Evolutionary conservation across 192 early-diverging fungal genomes (phyloP).

Genomic region (Backusella westeae): DNA sequence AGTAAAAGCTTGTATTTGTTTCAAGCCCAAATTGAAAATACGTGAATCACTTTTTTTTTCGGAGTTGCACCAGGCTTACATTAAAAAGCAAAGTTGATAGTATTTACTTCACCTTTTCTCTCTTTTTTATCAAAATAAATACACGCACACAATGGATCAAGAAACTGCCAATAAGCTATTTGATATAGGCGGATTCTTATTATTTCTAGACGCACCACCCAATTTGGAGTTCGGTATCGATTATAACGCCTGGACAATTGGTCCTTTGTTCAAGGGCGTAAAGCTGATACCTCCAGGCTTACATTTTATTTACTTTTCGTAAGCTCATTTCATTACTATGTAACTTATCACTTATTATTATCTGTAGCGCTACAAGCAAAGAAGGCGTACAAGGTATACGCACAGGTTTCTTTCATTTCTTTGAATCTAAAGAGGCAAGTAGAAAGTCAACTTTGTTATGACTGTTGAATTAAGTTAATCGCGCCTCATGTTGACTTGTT

Average conservation of each 20-base stretch:
- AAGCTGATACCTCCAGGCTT: conserved; percentile 93
- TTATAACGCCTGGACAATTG: conserved; percentile 84
- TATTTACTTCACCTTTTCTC: too few relatives aligned
- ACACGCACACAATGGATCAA: conserved; percentile 66
- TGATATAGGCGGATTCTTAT: conserved; percentile 72
- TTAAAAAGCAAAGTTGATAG: too few relatives aligned
- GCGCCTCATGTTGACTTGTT: conserved; percentile 12
- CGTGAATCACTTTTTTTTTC: too few relatives aligned
- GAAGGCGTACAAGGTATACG: conserved; percentile 53
- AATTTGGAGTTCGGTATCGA: conserved; percentile 91
- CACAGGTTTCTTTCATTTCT: conserved; percentile 77
- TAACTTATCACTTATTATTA: background rate
- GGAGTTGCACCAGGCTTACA: too few relatives aligned
- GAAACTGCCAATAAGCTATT: conserved; percentile 76
- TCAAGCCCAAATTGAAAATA: too few relatives aligned
- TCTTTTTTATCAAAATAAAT: background rate
- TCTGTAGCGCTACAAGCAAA: conserved; percentile 36
- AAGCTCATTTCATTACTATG: conserved; percentile 4
- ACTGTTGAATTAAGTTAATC: background rate
- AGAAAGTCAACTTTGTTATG: conserved; percentile 17
- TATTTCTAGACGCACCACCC: conserved; percentile 78
- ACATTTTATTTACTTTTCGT: conserved; percentile 92
- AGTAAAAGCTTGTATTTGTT: too few relatives aligned
- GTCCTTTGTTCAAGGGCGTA: conserved; percentile 87
- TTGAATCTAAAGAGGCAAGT: conserved; percentile 59